Evolutionary conservation across 176 grass and related monocot genomes (phyloP), one percentile per base, ranked within the genome.

Genomic region (Elaeis guineensis): DNA sequence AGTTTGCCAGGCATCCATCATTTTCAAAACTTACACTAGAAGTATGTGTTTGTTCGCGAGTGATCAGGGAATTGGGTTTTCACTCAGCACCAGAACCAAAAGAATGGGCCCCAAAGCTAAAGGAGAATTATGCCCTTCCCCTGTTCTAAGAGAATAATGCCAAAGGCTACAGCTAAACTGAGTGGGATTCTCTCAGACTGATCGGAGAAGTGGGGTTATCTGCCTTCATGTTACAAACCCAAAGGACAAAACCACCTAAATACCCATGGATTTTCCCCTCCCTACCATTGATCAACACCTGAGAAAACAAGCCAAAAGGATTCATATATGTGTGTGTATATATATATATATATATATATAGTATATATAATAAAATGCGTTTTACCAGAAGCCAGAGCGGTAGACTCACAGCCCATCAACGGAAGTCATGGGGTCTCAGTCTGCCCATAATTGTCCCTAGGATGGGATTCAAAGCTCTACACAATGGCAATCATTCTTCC

Each of bases 191-290:
- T 51, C 60, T 59, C 52, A 35, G 59, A 50, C 49, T 49, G 62
- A 82, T 76, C 50, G 71, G 57, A 75, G 54, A 28, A 80, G 55
- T 55, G 78, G 26, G 73, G 50, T n/a, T 51, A 56, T 65, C 57
- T 59, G 21, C 50, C 19, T 15, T 32, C 16, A 74, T 19, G 57
- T 54, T 30, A 52, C 52, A 54, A 71, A 67, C 76, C 67, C 74
- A 59, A 72, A 80, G 78, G 86, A 63, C 67, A 72, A 67, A 65
- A 70, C 75, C 70, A 18, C 50, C 59, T 79, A 66, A 55, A 58
- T 24, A 44, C 28, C 75, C 44, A 62, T 69, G 49, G 74, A 77
- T 58, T 64, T 77, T 74, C 71, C 72, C 64, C 81, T 57, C 53
- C 9, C 35, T 44, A 75, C 84, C 57, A 87, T 79, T 84, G 80